Base-by-base conservation (phyloP, 1,139 yeast genomes). In the Meyerozyma elateridarum region DNA sequence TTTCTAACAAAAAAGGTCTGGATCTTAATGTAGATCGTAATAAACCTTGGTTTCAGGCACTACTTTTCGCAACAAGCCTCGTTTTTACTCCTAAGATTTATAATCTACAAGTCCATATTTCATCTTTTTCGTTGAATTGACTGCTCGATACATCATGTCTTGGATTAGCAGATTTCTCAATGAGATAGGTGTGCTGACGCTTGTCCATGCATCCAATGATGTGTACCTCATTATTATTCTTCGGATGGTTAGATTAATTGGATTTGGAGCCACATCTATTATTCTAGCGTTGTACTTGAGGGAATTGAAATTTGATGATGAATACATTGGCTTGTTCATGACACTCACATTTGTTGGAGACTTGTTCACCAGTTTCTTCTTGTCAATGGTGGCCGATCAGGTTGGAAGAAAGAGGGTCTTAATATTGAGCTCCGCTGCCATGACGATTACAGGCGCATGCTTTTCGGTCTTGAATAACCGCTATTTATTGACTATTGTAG, bases 221-320 rank as follows among this genome's bases (percentile, higher is more conserved):
- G 59, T 60, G 2, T 55, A 50, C 32, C 28, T 62, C 13, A 50
- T 64, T 22, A 52, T 63, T 6, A 31, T 46, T 2, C 45, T 63
- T 14, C 44, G 70, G 20, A 62, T 64, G 62, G 43, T 61, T n/a
- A 47, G 70, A 32, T 46, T 63, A 17, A 39, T 60, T 13, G 65
- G 64, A 1, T 69, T 64, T 40, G 71, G 73, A 17, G 70, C 66
- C 1, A 56, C 65, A 1, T 58, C 69, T 9, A 49, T 69, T 25
- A 61, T 68, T 8, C 42, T 68, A 20, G 71, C 65, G 4, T 42
- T 64, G 21, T 65, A 55, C 38, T 49, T 66, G 37, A 54, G 53
- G 28, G 57, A 56, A 29, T 43, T 61, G 13, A 56, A 55, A 1
- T 46, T 64, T 24, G 42, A 41, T 5, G 69, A 61, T 29, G 48